Base-by-base conservation (phyloP, 2,329 filamentous ascomycete species). In the Aspergillus carbonarius region DNA sequence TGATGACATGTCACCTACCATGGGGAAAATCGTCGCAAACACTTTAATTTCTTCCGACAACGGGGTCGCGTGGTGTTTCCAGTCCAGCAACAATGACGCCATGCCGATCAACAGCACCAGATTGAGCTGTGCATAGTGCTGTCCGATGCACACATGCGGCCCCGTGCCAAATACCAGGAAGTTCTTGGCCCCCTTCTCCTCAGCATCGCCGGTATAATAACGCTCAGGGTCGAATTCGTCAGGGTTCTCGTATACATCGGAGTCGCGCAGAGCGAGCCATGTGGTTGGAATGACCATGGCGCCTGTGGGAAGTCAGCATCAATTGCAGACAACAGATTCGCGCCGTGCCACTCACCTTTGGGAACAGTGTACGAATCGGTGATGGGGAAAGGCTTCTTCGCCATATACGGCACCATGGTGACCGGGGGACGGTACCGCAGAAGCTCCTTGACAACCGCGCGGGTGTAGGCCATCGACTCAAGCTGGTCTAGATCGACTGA, bases 41-140 rank as follows among this genome's bases (percentile, higher is more conserved):
- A 82, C 80, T 32, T 72, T 70, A 30, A 83, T 83, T 66, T 83
- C 78, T 59, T 83, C 81, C 0, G 80, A 83, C 20, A 61, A 70
- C 0, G 67, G 65, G 1, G 82, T 84, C 3, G 81, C 73, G 66
- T 82, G 74, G 64, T 83, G 82, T 47, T 65, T 67, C 81, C 81
- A 83, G 51, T 83, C 78, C 1, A 83, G 57, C 56, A 83, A 79
- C 55, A 84, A 39, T 5, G 77, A 68, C 0, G 81, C 82, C 63
- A 82, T 83, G 1, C 81, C 81, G 67, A 83, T 81, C 79, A 83
- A 82, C 2, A 68, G 77, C 0, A 79, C 77, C 79, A 84, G 79
- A 0, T 77, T 76, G 0, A 84, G 71, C 10, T 79, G 81, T 13
- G 83, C 81, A 59, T 83, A 84, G 53, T 71, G 74, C 48, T 75